Conservation (phyloP, 169 alveolate genomes). For the Toxoplasma gondii region DNA sequence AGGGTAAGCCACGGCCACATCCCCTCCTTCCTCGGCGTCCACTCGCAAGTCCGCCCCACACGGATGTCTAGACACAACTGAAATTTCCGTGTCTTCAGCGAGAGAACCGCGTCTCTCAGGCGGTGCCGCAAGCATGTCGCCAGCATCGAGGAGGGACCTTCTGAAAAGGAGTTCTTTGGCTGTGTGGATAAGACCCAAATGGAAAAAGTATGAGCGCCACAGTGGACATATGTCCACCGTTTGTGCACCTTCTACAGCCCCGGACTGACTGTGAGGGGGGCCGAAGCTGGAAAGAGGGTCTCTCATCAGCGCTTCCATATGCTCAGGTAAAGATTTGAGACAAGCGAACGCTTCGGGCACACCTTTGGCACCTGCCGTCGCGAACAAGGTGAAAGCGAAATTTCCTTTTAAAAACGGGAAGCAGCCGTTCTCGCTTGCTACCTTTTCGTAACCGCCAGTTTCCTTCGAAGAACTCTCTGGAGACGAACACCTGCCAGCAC, state of each 20-base stretch:
- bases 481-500: no score
- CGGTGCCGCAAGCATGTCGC: neutral
- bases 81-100: neutral
- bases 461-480: no score
- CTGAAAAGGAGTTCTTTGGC: neutral
- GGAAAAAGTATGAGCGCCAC: neutral
- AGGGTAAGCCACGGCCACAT: no score
- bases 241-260: neutral
- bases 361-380: neutral
- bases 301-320: neutral
- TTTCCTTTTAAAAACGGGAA: no score
- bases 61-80: no score
- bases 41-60: no score
- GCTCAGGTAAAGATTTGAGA: neutral
- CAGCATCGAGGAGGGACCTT: neutral
- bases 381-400: neutral
- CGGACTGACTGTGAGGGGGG: no score
- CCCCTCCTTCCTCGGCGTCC: no score
- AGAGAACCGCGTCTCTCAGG: neutral
- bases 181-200: neutral
- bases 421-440: no score
- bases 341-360: neutral
- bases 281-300: neutral
- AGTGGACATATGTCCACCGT: neutral
- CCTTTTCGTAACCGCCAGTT: no score